Conservation (phyloP, 306 rosid genomes). For the Acacia melanoxylon region DNA sequence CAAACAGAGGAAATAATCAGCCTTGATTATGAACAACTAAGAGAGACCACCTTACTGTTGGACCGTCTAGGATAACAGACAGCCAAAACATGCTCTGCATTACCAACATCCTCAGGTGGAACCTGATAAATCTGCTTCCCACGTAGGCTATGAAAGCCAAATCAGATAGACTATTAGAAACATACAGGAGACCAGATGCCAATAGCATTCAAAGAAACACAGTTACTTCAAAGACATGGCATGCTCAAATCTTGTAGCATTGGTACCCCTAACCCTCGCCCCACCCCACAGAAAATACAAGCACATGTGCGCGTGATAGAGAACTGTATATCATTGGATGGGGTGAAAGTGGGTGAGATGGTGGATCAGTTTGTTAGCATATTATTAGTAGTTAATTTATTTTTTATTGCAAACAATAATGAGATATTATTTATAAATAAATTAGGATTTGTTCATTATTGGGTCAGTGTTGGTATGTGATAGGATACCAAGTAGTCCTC, state of each 20-base stretch:
- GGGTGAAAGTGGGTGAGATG: neutral
- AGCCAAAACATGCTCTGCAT: constrained; percentile 78
- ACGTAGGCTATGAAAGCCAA: constrained; percentile 62
- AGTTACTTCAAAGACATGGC: constrained; percentile 8
- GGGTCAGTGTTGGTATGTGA: neutral
- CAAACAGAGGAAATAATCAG: constrained; percentile 14
- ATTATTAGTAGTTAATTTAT: neutral
- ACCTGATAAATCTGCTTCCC: constrained; percentile 79
- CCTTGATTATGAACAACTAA: constrained; percentile 12
- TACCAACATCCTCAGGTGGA: constrained; percentile 72
- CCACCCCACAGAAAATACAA: neutral
- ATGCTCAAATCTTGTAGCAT: neutral
- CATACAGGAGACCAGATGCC: constrained; percentile 26
- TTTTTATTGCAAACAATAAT: neutral
- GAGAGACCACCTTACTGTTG: constrained; percentile 58
- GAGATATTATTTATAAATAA: neutral
- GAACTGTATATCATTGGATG: neutral
- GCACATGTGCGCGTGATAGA: neutral
- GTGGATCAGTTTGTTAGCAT: neutral
- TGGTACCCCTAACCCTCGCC: neutral
- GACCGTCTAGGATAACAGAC: constrained; percentile 56
- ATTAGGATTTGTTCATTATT: too few species aligned
- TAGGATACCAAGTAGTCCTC: too few species aligned
- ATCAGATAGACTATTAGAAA: constrained; percentile 27
- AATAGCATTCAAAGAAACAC: constrained; percentile 10